A percentile compares a stretch with the other conserved stretches of the same genome.
Conservation (phyloP, 257 asterid genomes). For the Ophiorrhiza pumila region DNA sequence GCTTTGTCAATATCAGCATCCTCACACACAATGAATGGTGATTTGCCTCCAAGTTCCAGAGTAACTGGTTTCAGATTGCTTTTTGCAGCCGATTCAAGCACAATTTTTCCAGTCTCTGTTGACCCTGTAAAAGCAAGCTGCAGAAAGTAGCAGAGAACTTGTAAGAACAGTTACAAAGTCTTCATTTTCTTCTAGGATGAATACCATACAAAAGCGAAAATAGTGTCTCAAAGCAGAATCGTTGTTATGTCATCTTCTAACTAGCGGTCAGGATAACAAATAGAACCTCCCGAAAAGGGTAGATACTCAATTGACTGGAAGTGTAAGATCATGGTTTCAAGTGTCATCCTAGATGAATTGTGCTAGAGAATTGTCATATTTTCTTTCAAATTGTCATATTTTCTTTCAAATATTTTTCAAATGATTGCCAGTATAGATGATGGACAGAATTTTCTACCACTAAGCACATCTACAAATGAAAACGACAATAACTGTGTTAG, state of each 20-base stretch:
- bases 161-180: neutral
- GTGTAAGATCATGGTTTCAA: neutral
- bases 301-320: neutral
- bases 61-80: slow-evolving; percentile 80
- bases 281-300: neutral
- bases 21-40: slow-evolving; percentile 66
- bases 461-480: too few species aligned
- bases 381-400: too few species aligned
- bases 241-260: neutral
- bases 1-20: slow-evolving; percentile 70
- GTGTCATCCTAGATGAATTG: neutral
- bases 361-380: neutral
- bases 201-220: neutral
- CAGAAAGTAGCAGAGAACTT: slow-evolving; percentile 11
- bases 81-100: slow-evolving; percentile 61
- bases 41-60: slow-evolving; percentile 84
- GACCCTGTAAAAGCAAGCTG: slow-evolving; percentile 90
- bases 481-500: too few species aligned
- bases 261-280: neutral
- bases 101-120: slow-evolving; percentile 53
- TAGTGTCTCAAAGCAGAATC: neutral
- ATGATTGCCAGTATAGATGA: too few species aligned
- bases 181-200: too few species aligned
- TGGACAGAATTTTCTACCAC: too few species aligned
- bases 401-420: too few species aligned